Base-by-base conservation (phyloP, 176 grass and related monocot genomes). In the Leersia perrieri region DNA sequence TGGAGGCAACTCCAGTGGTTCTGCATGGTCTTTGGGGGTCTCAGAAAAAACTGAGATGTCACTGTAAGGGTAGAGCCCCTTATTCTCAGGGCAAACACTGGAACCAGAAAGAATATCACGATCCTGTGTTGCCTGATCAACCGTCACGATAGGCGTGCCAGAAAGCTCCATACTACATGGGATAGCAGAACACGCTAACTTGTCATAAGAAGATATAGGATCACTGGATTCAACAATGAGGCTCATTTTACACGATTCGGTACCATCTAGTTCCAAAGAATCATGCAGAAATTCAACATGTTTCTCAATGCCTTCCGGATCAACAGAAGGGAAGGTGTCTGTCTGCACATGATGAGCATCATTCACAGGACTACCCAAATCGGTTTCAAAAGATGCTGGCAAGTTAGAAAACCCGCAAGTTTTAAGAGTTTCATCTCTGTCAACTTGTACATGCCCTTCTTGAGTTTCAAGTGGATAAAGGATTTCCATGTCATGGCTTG, bases 261-360 rank as follows among this genome's bases (percentile, higher is more conserved):
- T 68, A 69, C 20, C 16, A 83, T 87, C 88, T 57, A 75, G 31
- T 75, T 83, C 69, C 80, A 90, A 75, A 70, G 53, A 63, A 35
- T 90, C 63, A 11, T 74, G 62, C 78, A 71, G 22, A 83, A 61
- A 69, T 39, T 63, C 63, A 31, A 26, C 63, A 70, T 68, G 13
- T 9, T 79, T 55, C 0, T 39, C 39, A 10, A 32, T 28, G 16
- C 18, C 36, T 84, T 74, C 49, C 18, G 45, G 13, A 38, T 80
- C 35, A 39, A 29, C 60, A 61, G 45, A 68, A 79, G 22, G 20
- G 70, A 12, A 5, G 32, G 33, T 9, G 63, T 18, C 20, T 51
- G 49, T 29, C 31, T 80, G 76, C 63, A 61, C 7, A 7, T 60
- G 60, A 67, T 60, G 68, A 63, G 72, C 31, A 74, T 29, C 38